These are phyloP conservation scores for Lactarius hatsudake DNA, from an alignment of 768 basidiomycete genomes.

Conservation along the genomic window DNA sequence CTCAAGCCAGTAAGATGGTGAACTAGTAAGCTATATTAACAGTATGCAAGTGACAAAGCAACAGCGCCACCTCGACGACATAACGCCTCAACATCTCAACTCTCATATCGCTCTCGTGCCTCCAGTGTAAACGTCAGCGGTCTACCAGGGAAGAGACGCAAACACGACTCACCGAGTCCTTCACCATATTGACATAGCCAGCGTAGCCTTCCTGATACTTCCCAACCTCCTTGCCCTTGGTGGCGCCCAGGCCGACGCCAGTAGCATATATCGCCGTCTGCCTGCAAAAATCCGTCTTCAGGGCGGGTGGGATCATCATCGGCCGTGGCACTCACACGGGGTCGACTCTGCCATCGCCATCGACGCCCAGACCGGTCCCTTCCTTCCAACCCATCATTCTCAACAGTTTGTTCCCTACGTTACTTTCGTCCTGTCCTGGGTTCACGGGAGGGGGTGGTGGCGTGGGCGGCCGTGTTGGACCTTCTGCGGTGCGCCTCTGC, in stretches of 20 bases:
- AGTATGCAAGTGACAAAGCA: slow-evolving; percentile 6
- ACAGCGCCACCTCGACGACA: background rate
- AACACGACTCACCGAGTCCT: slow-evolving; percentile 55
- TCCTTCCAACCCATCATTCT: slow-evolving; percentile 99
- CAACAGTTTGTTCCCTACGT: slow-evolving; percentile 88
- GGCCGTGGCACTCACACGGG: slow-evolving; percentile 62
- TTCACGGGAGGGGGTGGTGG: slow-evolving; percentile 63
- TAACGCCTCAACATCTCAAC: background rate
- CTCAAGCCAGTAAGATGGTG: background rate
- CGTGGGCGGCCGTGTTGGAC: slow-evolving; percentile 56
- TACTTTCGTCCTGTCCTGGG: slow-evolving; percentile 76
- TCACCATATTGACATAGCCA: slow-evolving; percentile 70
- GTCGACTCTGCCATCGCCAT: slow-evolving; percentile 81
- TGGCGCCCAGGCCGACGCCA: slow-evolving; percentile 89
- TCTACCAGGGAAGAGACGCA: background rate
- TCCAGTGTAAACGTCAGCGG: slow-evolving; percentile 6
- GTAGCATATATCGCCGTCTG: slow-evolving; percentile 83
- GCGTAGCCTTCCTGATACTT: slow-evolving; percentile 67
- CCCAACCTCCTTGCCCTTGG: slow-evolving; percentile 80
- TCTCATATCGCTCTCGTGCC: slow-evolving; percentile 31
- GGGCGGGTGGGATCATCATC: too few species aligned
- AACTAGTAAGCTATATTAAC: slow-evolving; percentile 20
- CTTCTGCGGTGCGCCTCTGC: slow-evolving; percentile 52
- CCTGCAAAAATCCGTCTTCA: slow-evolving; percentile 43
- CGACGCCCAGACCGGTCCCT: slow-evolving; percentile 80